These are phyloP conservation scores for Coemansia sp. DNA, from an alignment of 192 early-diverging fungal species.

Conservation along the genomic window DNA sequence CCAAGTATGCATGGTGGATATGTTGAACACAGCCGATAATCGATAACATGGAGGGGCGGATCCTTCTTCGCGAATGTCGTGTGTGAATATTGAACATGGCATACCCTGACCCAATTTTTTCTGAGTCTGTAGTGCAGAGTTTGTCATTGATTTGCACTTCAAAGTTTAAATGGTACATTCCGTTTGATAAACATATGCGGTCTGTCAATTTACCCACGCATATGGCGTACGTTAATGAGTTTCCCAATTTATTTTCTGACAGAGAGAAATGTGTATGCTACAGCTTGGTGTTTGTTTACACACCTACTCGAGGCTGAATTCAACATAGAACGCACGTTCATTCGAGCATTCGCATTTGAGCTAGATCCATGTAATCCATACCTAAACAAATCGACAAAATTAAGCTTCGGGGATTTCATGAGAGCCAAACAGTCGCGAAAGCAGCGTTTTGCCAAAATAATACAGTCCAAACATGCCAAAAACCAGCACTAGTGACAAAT, in stretches of 20 bases:
- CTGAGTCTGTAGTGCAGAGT: not conserved
- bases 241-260: constrained; percentile 6
- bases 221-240: not conserved
- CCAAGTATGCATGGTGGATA: not conserved
- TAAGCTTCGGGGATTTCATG: not conserved
- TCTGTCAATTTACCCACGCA: not conserved
- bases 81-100: not conserved
- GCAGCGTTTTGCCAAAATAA: constrained; percentile 33
- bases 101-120: not conserved
- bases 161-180: not conserved
- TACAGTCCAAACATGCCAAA: constrained; percentile 41
- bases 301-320: not conserved
- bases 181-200: not conserved
- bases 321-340: not conserved
- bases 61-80: not conserved
- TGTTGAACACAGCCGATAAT: not conserved
- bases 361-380: not conserved
- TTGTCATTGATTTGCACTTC: not conserved
- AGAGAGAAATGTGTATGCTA: constrained; percentile 3
- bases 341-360: not conserved
- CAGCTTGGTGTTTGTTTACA: not conserved
- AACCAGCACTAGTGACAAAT: constrained; percentile 35
- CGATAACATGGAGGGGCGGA: not conserved
- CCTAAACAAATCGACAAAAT: not conserved
- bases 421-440: constrained; percentile 9